phyloP scores from a whole-genome alignment of 768 basidiomycete species.

The Lactarius trivialis region DNA sequence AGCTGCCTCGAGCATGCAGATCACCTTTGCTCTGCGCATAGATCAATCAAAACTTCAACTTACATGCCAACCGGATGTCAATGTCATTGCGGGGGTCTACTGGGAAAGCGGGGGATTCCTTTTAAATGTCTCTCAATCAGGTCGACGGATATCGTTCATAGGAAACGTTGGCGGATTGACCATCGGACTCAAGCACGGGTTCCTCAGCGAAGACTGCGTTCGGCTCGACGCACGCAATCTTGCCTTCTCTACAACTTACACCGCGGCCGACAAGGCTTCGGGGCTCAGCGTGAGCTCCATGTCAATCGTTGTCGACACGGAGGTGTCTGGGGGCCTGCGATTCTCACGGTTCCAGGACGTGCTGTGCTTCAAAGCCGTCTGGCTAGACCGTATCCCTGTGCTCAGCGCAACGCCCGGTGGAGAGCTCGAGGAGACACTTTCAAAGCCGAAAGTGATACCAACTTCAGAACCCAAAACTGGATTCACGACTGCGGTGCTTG shows the following conservation, averaged over 20 bases:
- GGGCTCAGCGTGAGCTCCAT: slow-evolving; percentile 44
- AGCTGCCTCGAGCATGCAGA: slow-evolving; percentile 47
- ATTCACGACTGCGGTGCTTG: slow-evolving; percentile 55
- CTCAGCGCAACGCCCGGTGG: slow-evolving; percentile 43
- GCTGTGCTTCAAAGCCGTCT: slow-evolving; percentile 91
- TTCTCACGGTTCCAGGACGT: slow-evolving; percentile 89
- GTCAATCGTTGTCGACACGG: slow-evolving; percentile 78
- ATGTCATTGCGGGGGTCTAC: slow-evolving; percentile 80
- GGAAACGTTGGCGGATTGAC: slow-evolving; percentile 79
- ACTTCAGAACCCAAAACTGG: slow-evolving; percentile 31
- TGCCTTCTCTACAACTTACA: slow-evolving; percentile 65
- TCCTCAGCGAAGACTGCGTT: slow-evolving; percentile 76
- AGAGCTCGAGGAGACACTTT: slow-evolving; percentile 19
- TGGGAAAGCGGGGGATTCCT: slow-evolving; percentile 96
- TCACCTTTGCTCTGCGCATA: slow-evolving; percentile 85
- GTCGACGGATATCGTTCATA: slow-evolving; percentile 63
- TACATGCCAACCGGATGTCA: slow-evolving; percentile 86
- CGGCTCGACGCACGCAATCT: slow-evolving; percentile 78
- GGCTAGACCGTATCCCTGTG: slow-evolving; percentile 82
- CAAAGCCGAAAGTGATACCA: slow-evolving; percentile 12
- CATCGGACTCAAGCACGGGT: slow-evolving; percentile 76
- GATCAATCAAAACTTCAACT: slow-evolving; percentile 83
- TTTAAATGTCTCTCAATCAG: slow-evolving; percentile 67
- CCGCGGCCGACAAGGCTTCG: slow-evolving; percentile 39
- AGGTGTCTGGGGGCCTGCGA: slow-evolving; percentile 69